Evolutionary conservation across 371 early-diverging fungal genomes (phyloP).

Genomic region (Mortierella sp.): DNA sequence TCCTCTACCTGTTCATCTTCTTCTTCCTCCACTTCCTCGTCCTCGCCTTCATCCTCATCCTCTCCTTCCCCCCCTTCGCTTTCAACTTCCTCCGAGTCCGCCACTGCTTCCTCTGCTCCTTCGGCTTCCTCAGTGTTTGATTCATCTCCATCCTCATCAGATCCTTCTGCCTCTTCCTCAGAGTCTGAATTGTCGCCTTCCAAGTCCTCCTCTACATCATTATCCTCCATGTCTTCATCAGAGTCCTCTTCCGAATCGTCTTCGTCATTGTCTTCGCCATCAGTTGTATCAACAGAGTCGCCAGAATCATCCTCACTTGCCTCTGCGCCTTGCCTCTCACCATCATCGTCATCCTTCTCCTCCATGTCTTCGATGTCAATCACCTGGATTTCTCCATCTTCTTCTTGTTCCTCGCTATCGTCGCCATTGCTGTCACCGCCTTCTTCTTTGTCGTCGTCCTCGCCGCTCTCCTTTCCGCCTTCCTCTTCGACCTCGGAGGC

Average conservation of each 20-base stretch:
- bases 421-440: neutral
- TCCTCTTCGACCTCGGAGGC: neutral
- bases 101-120: neutral
- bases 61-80: neutral
- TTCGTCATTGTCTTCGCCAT: neutral
- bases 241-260: neutral
- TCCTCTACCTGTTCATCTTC: neutral
- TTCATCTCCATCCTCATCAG: slow-evolving; percentile 4
- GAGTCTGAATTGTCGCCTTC: neutral
- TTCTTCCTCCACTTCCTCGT: neutral
- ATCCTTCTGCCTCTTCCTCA: neutral
- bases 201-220: slow-evolving; percentile 8
- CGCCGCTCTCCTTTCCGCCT: neutral
- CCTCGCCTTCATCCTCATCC: neutral
- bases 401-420: neutral
- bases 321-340: neutral
- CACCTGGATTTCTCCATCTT: neutral
- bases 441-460: neutral
- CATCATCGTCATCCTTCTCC: neutral
- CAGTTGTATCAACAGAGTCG: neutral
- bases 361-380: neutral
- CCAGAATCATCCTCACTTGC: neutral
- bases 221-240: slow-evolving; percentile 7
- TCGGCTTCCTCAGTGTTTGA: slow-evolving; percentile 1
- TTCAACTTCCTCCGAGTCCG: neutral